Evolutionary conservation across 1,139 yeast genomes (phyloP), one percentile per base, ranked within the genome.

Genomic region (Kurtzmaniella quercitrusa): DNA sequence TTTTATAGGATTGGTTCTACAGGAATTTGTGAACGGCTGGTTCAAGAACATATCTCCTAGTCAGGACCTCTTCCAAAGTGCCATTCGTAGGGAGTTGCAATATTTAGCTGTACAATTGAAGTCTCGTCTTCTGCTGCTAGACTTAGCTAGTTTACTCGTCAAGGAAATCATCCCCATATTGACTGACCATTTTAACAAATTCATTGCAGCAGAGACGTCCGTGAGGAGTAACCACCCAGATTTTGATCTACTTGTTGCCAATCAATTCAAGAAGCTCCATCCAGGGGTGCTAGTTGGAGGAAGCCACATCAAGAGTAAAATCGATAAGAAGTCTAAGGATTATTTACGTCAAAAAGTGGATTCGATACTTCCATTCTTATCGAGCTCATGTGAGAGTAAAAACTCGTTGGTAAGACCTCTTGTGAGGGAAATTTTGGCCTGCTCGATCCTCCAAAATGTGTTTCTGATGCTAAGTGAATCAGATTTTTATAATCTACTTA

Each of bases 11-110:
- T 60, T 77, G 21, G 66, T 88, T 1, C 52, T 85, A 2, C 59
- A 77, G 11, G 85, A 82, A 50, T 89, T 85, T 58, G 72, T 90
- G 1, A 59, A 65, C 38, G 59, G 78, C 2, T 90, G 97, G 97
- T 87, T 69, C 53, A 49, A 56, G 2, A 63, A 65, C 14, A 71
- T 85, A 7, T 75, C 86, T 0, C 46, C 58, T 0, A 75, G 77
- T 41, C 50, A 62, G 1, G 18, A 41, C 14, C 55, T 71, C 3
- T 86, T 90, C 51, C 79, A 82, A 5, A 70, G 74, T 2, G 75
- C 76, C 34, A 68, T 89, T 3, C 75, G 72, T 37, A 43, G 56
- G 0, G 77, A 81, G 42, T 57, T 90, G 24, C 66, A 75, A 9
- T 49, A 53, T 2, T 75, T 79, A 0, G 57, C 80, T 1, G 53